These are phyloP conservation scores for Pythium aristosporum DNA, from an alignment of 352 stramenopile genomes.

Conservation along the genomic window DNA sequence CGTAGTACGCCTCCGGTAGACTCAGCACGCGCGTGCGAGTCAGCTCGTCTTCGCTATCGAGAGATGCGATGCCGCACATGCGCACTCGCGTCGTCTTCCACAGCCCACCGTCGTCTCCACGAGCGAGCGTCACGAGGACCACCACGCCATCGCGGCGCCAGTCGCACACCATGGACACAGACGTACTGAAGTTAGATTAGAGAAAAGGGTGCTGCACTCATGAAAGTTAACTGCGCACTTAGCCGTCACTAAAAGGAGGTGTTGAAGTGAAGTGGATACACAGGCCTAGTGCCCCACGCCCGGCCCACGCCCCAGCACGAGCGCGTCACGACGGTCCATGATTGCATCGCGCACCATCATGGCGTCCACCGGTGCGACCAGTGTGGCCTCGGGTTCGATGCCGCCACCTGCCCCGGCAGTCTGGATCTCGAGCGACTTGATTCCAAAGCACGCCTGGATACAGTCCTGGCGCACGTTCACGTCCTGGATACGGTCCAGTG, in stretches of 20 bases:
- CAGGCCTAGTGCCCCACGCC: too few species aligned
- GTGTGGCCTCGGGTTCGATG: slow-evolving; percentile 24
- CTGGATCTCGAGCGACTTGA: slow-evolving; percentile 43
- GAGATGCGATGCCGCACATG: slow-evolving; percentile 1
- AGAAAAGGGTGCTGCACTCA: background rate
- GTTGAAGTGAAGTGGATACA: slow-evolving; percentile 8
- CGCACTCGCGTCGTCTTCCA: slow-evolving; percentile 2
- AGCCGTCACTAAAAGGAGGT: slow-evolving; percentile 8
- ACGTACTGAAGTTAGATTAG: background rate
- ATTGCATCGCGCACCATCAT: slow-evolving; percentile 39
- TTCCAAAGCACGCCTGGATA: slow-evolving; percentile 35
- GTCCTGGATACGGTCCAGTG: slow-evolving; percentile 47
- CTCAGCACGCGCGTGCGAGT: slow-evolving; percentile 34
- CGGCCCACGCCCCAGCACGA: slow-evolving; percentile 42
- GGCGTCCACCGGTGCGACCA: slow-evolving; percentile 38
- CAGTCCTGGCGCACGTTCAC: slow-evolving; percentile 42
- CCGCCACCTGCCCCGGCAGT: slow-evolving; percentile 27
- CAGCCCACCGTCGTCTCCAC: slow-evolving; percentile 8
- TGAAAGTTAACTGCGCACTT: slow-evolving; percentile 16
- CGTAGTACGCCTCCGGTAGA: slow-evolving; percentile 51
- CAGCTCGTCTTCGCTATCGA: background rate
- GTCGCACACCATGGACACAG: background rate
- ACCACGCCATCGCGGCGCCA: slow-evolving; percentile 25
- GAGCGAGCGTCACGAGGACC: slow-evolving; percentile 18
- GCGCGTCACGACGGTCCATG: slow-evolving; percentile 41